phyloP scores from a whole-genome alignment of 176 grass and related monocot genomes.

The Raddia guianensis region DNA sequence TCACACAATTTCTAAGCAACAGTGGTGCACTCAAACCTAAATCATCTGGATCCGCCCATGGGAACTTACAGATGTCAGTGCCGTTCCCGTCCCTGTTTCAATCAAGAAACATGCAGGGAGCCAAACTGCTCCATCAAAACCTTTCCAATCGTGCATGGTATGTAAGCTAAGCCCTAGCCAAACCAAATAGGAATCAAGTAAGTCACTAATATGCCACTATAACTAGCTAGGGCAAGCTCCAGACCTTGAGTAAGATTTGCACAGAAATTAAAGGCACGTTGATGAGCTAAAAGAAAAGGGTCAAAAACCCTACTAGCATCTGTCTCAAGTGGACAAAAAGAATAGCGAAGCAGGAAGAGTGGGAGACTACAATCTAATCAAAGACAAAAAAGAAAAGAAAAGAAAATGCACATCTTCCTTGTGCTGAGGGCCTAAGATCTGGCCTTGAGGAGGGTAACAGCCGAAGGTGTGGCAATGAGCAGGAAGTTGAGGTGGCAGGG shows the following conservation, averaged over 20 bases:
- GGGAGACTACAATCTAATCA: background rate
- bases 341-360: background rate
- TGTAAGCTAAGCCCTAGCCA: background rate
- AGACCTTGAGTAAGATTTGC: background rate
- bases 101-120: background rate
- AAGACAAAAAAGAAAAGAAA: background rate
- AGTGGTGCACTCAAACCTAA: background rate
- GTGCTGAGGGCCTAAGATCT: background rate
- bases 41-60: background rate
- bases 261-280: background rate
- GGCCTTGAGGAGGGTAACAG: background rate
- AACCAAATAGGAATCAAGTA: constrained; percentile 11
- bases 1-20: background rate
- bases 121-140: background rate
- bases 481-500: background rate
- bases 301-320: background rate
- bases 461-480: background rate
- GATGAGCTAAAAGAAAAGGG: background rate
- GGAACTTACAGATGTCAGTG: background rate
- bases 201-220: background rate
- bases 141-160: background rate
- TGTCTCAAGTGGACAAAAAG: background rate
- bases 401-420: background rate
- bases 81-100: background rate
- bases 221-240: background rate